Evolutionary conservation across 352 stramenopile genomes (phyloP), one percentile per base, ranked within the genome.

Genomic region (Phytophthora multivora): DNA sequence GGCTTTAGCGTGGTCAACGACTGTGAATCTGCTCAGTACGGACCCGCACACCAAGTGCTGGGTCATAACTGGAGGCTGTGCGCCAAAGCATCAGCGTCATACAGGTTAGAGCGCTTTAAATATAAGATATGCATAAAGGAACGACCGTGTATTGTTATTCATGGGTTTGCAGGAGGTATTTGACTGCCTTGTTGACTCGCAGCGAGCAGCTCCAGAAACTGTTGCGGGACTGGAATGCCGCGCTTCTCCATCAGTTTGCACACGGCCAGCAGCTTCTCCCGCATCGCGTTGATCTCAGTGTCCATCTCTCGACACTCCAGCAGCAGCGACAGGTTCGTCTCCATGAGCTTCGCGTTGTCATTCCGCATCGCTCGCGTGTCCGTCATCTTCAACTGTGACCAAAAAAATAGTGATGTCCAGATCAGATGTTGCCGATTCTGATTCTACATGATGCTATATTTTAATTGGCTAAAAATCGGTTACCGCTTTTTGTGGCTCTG

Each of bases 261-360:
- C 42, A 72, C 59, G 28, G 52, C 19, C 38, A 71, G 45, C 40
- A 89, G 47, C 25, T 69, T 16, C 13, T 46, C 18, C n/a, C 66
- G 76, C 38, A 73, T 50, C 0, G 51, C 35, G 5, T 74, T 33
- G 25, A 86, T 77, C 39, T 82, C 65, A 5, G 62, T 67, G 16
- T 89, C 75, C 0, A 50, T 62, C 57, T 89, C 75, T 21, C 79
- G 69, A 28, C 86, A 79, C 18, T 71, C 51, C 72, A 85, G 83
- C 5, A 89, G 69, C 46, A 83, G 59, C 46, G 65, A 47, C 39
- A 89, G 53, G 36, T 89, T 89, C 11, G 55, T 68, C 52, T 76
- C 71, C 79, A 89, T 89, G 12, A 89, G 75, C 53, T 63, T 63
- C 25, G 77, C 70, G 51, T 89, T 89, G 30, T 63, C 42, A 16